These are phyloP conservation scores for Penicillium angulare DNA, from an alignment of 495 filamentous ascomycete genomes.

Conservation along the genomic window DNA sequence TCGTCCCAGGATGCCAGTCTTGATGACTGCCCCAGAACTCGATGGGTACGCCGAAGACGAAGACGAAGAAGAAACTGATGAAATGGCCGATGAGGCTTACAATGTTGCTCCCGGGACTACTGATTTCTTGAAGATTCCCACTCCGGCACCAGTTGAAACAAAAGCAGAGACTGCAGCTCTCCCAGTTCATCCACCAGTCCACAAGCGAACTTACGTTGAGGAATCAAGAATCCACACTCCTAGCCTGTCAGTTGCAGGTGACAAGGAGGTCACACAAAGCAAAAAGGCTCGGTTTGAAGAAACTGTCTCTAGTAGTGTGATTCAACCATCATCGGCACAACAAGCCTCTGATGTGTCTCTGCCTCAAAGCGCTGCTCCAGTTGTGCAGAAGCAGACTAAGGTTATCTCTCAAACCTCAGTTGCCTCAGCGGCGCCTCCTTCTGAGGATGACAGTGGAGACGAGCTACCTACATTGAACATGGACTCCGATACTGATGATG, in stretches of 20 bases:
- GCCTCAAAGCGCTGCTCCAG: constrained; percentile 1
- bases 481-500: constrained; percentile 46
- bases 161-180: constrained; percentile 15
- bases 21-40: constrained; percentile 31
- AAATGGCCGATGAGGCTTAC: constrained; percentile 18
- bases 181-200: constrained; percentile 10
- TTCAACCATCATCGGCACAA: constrained; percentile 4
- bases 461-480: constrained; percentile 50
- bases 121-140: constrained; percentile 30
- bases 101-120: constrained; percentile 14
- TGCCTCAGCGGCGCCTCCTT: constrained; percentile 3
- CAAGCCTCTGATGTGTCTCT: constrained; percentile 12
- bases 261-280: constrained; percentile 15
- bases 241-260: not conserved
- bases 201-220: constrained; percentile 37
- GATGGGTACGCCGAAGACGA: constrained; percentile 28
- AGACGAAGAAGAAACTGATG: constrained; percentile 48
- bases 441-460: constrained; percentile 47
- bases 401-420: constrained; percentile 11
- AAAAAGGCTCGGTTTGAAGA: constrained; percentile 39
- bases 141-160: constrained; percentile 12
- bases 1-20: constrained; percentile 61
- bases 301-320: no score
- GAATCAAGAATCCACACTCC: constrained; percentile 16
- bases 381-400: constrained; percentile 7